These are phyloP conservation scores for Chamaecrista fasciculata DNA, from an alignment of 306 rosid species.

Conservation along the genomic window DNA sequence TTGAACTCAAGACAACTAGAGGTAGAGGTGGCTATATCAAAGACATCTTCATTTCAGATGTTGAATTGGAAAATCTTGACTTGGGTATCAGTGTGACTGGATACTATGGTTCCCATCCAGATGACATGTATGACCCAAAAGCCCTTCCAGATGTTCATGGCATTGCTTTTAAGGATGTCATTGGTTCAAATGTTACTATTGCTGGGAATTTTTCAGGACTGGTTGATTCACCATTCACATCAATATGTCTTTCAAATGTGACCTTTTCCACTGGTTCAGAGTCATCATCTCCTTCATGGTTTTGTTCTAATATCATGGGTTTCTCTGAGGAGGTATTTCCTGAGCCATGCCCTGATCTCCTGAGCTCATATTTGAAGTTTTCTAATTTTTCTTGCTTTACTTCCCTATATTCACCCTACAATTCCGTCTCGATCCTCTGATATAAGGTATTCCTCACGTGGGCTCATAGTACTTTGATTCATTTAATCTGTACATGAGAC, in stretches of 20 bases:
- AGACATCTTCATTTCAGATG: constrained; percentile 30
- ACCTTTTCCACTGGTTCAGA: constrained; percentile 22
- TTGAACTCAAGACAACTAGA: constrained; percentile 39
- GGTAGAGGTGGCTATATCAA: constrained; percentile 59
- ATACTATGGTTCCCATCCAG: constrained; percentile 42
- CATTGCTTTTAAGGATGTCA: constrained; percentile 37
- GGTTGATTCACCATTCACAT: constrained; percentile 23
- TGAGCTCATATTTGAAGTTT: constrained; percentile 13
- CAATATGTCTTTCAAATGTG: constrained; percentile 43
- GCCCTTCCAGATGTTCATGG: constrained; percentile 36
- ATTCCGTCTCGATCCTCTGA: constrained; percentile 18
- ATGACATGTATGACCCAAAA: constrained; percentile 39
- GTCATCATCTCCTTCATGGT: constrained; percentile 32
- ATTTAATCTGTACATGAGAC: background rate
- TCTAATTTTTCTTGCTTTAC: constrained; percentile 26
- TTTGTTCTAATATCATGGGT: constrained; percentile 35
- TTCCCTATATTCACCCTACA: background rate
- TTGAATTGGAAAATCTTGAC: constrained; percentile 26
- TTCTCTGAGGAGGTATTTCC: constrained; percentile 30
- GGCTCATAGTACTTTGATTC: background rate
- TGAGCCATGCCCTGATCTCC: constrained; percentile 31
- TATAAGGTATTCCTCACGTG: background rate
- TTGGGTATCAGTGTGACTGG: constrained; percentile 36
- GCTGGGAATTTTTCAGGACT: constrained; percentile 43
- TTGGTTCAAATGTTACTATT: constrained; percentile 32